phyloP scores from a whole-genome alignment of 2,329 filamentous ascomycete genomes.

The Neopestalotiopsis sp. region DNA sequence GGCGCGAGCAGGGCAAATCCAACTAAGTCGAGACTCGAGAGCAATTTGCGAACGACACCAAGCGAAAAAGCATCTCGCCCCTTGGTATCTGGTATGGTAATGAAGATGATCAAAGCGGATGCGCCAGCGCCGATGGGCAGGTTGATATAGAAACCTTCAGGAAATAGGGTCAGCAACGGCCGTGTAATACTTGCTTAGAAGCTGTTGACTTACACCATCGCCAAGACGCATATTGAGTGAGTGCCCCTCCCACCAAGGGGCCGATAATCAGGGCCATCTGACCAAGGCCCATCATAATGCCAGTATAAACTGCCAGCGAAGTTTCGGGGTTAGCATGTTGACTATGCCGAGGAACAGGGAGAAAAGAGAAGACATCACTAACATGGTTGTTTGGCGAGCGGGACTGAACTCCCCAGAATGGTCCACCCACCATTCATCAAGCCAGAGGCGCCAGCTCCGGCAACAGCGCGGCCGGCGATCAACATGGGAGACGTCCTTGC shows the following conservation, averaged over 20 bases:
- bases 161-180: too few species aligned
- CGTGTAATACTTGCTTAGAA: too few species aligned
- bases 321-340: neutral
- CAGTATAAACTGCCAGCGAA: neutral
- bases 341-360: too few species aligned
- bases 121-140: conserved; percentile 46
- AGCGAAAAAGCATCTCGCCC: conserved; percentile 26
- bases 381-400: conserved; percentile 42
- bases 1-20: conserved; percentile 46
- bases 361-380: neutral
- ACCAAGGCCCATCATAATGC: conserved; percentile 23
- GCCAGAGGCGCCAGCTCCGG: conserved; percentile 54
- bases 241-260: conserved; percentile 50
- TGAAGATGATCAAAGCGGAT: conserved; percentile 34
- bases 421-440: conserved; percentile 54
- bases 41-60: conserved; percentile 21
- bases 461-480: conserved; percentile 56
- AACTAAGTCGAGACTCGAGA: conserved; percentile 42
- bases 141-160: conserved; percentile 49
- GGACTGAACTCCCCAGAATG: conserved; percentile 46
- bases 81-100: conserved; percentile 41
- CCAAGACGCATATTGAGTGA: conserved; percentile 47
- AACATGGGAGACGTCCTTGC: conserved; percentile 52
- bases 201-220: conserved; percentile 44
- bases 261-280: conserved; percentile 50